phyloP scores from a whole-genome alignment of 2,329 filamentous ascomycete genomes.

The Ascochyta koolunga region DNA sequence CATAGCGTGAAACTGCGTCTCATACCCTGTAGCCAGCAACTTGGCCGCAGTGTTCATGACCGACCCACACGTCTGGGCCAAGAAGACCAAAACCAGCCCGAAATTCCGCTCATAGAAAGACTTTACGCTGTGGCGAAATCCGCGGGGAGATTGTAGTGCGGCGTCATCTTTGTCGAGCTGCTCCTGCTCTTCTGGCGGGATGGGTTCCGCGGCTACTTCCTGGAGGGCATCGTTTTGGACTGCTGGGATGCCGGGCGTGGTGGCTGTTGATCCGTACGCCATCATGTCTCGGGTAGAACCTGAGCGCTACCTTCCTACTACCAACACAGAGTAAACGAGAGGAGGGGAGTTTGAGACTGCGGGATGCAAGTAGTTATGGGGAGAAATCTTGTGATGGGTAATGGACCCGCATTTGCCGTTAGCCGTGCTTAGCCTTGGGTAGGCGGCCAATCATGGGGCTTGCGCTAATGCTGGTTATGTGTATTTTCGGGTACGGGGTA shows the following conservation, averaged over 20 bases:
- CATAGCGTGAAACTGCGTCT: conserved; percentile 35
- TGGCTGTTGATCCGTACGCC: conserved; percentile 19
- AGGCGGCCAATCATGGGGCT: not conserved
- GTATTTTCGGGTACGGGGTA: not conserved
- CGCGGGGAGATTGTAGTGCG: not conserved
- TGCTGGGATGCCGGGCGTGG: not conserved
- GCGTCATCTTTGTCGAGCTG: conserved; percentile 9
- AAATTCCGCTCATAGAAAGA: conserved; percentile 33
- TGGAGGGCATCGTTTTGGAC: conserved; percentile 1
- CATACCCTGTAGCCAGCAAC: conserved; percentile 31
- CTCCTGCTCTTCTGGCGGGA: conserved; percentile 8
- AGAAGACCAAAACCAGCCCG: conserved; percentile 31
- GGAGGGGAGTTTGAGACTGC: too few species aligned
- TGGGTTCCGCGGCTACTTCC: conserved; percentile 9
- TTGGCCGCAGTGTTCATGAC: conserved; percentile 37
- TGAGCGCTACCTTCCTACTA: too few species aligned
- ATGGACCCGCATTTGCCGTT: conserved; percentile 5
- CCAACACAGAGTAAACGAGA: too few species aligned
- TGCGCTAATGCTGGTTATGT: not conserved
- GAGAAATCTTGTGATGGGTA: conserved; percentile 2
- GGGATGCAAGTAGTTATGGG: not conserved
- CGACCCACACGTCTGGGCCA: conserved; percentile 49
- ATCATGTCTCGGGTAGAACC: conserved; percentile 6
- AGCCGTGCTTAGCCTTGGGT: conserved; percentile 10
- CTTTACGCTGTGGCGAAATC: conserved; percentile 8